Evolutionary conservation across 2,329 filamentous ascomycete genomes (phyloP), one percentile per base, ranked within the genome.

Genomic region (Fusarium anguioides): DNA sequence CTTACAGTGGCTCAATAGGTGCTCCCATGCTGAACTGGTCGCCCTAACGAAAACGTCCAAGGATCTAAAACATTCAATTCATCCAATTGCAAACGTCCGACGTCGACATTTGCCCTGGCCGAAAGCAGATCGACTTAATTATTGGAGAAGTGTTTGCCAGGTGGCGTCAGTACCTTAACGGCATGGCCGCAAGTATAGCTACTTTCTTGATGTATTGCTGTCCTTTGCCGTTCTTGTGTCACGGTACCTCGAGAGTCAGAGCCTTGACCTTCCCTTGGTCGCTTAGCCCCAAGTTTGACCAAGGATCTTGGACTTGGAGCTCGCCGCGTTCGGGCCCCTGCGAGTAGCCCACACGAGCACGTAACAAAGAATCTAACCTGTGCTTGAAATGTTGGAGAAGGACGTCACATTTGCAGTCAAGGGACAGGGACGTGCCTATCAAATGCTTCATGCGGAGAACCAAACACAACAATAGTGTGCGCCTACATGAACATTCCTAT

Each of bases 271-370:
- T 68, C 65, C 40, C 39, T 50, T 68, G 54, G 47, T 68, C 56
- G 65, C 66, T 53, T 68, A 69, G 65, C 60, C 65, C 45, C 65
- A 65, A 54, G 52, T 58, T 42, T 41, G 42, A 49, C 66, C 66
- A 67, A 69, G 66, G 66, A 63, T 69, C 46, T 41, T 54, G 57
- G 58, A 60, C 41, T 50, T 51, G 52, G 47, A 53, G 65, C 65
- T 69, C 69, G 64, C 60, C 57, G 45, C 61, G 60, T 64, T 66
- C 66, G 49, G 66, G 49, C 45, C 55, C 63, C 64, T 65, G 64
- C 59, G 40, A 64, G 50, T 39, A 70, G 55, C 55, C 69, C 69
- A 72, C 69, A 64, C 64, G 37, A 72, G 67, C 69, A 72, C 67
- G 58, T 70, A 69, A 66, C 58, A 54, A 69, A 66, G 61, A 58